These are phyloP conservation scores for Kingdonia uniflora DNA, from an alignment of 164 flowering plant genomes.

Conservation along the genomic window DNA sequence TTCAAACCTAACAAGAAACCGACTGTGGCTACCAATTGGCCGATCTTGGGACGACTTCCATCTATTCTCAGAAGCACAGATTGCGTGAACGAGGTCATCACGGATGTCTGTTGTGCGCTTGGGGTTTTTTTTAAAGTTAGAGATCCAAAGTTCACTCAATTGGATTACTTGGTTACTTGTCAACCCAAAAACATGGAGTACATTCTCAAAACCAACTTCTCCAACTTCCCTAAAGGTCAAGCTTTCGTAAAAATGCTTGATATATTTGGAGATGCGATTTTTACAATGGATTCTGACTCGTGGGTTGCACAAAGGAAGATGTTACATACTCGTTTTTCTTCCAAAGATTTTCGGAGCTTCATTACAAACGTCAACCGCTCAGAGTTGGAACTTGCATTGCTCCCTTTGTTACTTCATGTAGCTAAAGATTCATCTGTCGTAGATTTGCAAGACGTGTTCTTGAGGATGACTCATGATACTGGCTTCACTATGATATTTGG, in stretches of 20 bases:
- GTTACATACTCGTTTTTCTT: conserved; percentile 2
- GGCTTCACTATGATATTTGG: conserved; percentile 14
- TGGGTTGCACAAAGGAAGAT: conserved; percentile 15
- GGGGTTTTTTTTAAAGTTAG: too few species aligned
- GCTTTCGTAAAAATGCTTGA: conserved; percentile 28
- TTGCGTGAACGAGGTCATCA: too few species aligned
- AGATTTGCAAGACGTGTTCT: conserved; percentile 23
- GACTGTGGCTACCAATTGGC: too few species aligned
- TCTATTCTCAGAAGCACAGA: too few species aligned
- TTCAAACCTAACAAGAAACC: too few species aligned
- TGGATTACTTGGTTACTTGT: conserved; percentile 11
- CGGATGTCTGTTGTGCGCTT: too few species aligned
- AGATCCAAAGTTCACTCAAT: too few species aligned
- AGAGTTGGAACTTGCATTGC: conserved; percentile 4
- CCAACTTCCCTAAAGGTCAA: conserved; percentile 29
- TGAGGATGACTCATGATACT: conserved; percentile 21
- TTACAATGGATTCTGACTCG: conserved; percentile 19
- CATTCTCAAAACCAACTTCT: conserved; percentile 25
- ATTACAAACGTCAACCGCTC: neutral
- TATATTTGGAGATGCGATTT: conserved; percentile 38
- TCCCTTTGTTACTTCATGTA: conserved; percentile 8
- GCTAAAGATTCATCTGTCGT: neutral
- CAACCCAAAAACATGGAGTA: conserved; percentile 26
- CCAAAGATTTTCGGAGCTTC: conserved; percentile 2
- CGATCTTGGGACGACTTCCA: too few species aligned